phyloP scores from a whole-genome alignment of 2,329 filamentous ascomycete species.

The Nigrospora osmanthi region DNA sequence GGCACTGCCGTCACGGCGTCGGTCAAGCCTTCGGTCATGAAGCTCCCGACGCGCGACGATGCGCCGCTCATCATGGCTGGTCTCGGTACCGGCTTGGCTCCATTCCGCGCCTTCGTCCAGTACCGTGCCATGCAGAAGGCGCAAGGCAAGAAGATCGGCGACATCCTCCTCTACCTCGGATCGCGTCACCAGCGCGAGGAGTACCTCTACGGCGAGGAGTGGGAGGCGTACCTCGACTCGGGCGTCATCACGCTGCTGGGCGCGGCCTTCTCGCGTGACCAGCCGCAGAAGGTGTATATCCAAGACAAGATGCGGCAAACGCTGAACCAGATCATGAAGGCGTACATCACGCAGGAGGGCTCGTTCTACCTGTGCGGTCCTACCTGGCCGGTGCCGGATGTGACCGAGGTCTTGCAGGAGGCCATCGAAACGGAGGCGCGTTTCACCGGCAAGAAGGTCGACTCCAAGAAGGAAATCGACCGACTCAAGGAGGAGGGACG shows the following conservation, averaged over 20 bases:
- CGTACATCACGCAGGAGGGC: slow-evolving; percentile 81
- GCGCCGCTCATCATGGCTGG: slow-evolving; percentile 98
- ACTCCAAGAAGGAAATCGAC: slow-evolving; percentile 87
- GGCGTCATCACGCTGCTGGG: slow-evolving; percentile 93
- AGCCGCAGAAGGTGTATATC: slow-evolving; percentile 98
- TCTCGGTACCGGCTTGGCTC: slow-evolving; percentile 92
- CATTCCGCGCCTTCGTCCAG: slow-evolving; percentile 98
- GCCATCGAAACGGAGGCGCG: slow-evolving; percentile 73
- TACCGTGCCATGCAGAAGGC: slow-evolving; percentile 97
- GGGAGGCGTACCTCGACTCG: slow-evolving; percentile 94
- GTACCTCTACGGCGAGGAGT: slow-evolving; percentile 97
- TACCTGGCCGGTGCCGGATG: slow-evolving; percentile 97
- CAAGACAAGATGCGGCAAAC: slow-evolving; percentile 96
- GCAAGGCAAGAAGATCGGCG: slow-evolving; percentile 90
- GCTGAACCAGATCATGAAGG: slow-evolving; percentile 70
- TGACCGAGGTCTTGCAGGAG: slow-evolving; percentile 89
- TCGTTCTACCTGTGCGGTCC: slow-evolving; percentile 96
- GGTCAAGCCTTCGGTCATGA: slow-evolving; percentile 98
- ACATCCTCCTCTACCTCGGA: slow-evolving; percentile 92
- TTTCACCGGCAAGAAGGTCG: slow-evolving; percentile 68
- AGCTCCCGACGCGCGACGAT: slow-evolving; percentile 79
- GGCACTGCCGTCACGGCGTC: slow-evolving; percentile 81
- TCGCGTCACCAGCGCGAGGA: slow-evolving; percentile 96
- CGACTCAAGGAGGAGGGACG: slow-evolving; percentile 88
- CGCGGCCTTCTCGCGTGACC: slow-evolving; percentile 90